Evolutionary conservation across 768 basidiomycete species (phyloP).

Genomic region (Mycena chlorophos): DNA sequence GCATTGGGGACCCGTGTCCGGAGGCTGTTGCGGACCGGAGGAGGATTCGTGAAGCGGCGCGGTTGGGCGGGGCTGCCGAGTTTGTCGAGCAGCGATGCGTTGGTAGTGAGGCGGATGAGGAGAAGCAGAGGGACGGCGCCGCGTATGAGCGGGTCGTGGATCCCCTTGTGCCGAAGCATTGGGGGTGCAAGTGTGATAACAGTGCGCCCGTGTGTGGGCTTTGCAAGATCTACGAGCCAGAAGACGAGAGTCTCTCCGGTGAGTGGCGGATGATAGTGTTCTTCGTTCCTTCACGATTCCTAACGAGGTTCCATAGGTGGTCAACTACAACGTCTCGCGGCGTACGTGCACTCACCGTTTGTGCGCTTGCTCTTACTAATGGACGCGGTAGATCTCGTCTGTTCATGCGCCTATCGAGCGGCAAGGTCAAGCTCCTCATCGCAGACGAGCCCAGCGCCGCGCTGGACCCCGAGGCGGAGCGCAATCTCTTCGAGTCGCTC

Average conservation of each 20-base stretch:
- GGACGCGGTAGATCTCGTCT: slow-evolving; percentile 14
- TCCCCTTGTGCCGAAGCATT: slow-evolving; percentile 4
- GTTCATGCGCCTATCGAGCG: slow-evolving; percentile 20
- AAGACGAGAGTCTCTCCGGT: slow-evolving; percentile 3
- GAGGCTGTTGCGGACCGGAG: slow-evolving; percentile 8
- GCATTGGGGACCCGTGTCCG: slow-evolving; percentile 28
- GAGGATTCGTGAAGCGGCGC: slow-evolving; percentile 14
- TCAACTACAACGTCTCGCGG: slow-evolving; percentile 20
- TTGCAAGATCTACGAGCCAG: slow-evolving; percentile 1
- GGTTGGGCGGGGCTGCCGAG: slow-evolving; percentile 15
- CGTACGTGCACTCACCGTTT: slow-evolving; percentile 6
- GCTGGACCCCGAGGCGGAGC: slow-evolving; percentile 20
- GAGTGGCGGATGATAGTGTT: slow-evolving; percentile 3
- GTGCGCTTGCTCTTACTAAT: neutral
- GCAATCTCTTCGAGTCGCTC: slow-evolving; percentile 18
- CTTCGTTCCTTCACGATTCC: neutral
- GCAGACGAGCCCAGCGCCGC: slow-evolving; percentile 23
- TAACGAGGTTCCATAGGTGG: slow-evolving; percentile 9
- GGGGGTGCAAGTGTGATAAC: slow-evolving; percentile 13
- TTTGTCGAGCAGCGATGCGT: no score
- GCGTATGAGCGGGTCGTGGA: slow-evolving; percentile 9
- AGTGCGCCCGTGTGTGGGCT: slow-evolving; percentile 3
- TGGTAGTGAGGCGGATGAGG: no score
- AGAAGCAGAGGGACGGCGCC: no score
- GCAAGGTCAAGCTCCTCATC: slow-evolving; percentile 16